Base-by-base conservation (phyloP, 345 rosid species). In the Aethionema arabicum region DNA sequence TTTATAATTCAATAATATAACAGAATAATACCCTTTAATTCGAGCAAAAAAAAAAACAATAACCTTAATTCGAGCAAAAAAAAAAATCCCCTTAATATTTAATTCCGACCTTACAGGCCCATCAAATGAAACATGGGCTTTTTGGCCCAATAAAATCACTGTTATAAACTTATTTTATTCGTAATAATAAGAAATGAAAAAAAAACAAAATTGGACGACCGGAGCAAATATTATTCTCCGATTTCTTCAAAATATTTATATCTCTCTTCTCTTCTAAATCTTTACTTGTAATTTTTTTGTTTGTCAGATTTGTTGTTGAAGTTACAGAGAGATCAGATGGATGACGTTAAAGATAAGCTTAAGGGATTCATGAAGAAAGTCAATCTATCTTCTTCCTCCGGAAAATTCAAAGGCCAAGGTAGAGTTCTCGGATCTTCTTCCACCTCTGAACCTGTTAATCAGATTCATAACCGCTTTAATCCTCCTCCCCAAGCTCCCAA, bases 331-430 rank as follows among this genome's bases (percentile, higher is more conserved):
- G 27, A 56, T 29, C 72, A 52, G 67, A 92, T 92, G 98, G 93
- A 63, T 52, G 98, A 89, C 12, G 71, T 92, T 81, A 92, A 85
- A 68, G 98, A 76, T 59, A 87, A 92, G 68, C 74, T 90, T 68
- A 89, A 84, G 53, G 98, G 96, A 4, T 87, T 92, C 81, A 74
- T 89, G 79, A 89, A 92, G 78, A 92, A 86, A 77, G 83, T 92
- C 70, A 88, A 79, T 61, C 74, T 74, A n/a, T 77, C 89, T 13
- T 77, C 96, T 10, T 85, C 97, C 35, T 73, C 92, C 4, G 82
- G 81, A 32, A 89, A 89, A 78, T 92, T 92, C 79, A 89, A 92
- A 75, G 98, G 96, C 66, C 78, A 78, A 67, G 91, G 95, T 60
- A 58, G 93, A 56, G 95, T 86, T 31, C 66, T 89, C 74, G 98